phyloP scores from a whole-genome alignment of 768 basidiomycete genomes.

The Hericium alpestre region DNA sequence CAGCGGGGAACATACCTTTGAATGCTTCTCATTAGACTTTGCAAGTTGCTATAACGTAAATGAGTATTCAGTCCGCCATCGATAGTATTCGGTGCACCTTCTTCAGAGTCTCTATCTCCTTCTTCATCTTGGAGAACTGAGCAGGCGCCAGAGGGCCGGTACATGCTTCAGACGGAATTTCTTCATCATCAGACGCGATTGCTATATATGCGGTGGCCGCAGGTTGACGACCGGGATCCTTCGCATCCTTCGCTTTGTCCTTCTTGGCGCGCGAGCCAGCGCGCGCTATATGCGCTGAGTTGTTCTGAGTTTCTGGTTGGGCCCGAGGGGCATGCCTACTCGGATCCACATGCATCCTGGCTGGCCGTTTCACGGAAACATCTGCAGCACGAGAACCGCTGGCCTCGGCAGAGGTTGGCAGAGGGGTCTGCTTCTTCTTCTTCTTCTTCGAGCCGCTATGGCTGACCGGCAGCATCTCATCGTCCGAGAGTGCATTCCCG shows the following conservation, averaged over 20 bases:
- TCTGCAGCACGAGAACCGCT: not conserved
- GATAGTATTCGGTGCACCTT: slow-evolving; percentile 20
- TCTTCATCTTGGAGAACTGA: slow-evolving; percentile 45
- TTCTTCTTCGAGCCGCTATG: slow-evolving; percentile 8
- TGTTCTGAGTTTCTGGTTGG: not conserved
- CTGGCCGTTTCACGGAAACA: not conserved
- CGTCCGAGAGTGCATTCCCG: slow-evolving; percentile 4
- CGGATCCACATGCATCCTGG: not conserved
- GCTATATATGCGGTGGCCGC: not conserved
- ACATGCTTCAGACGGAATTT: slow-evolving; percentile 12
- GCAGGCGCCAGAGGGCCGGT: slow-evolving; percentile 30
- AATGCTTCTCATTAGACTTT: slow-evolving; percentile 43
- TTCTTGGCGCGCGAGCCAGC: not conserved
- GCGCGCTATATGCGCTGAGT: not conserved
- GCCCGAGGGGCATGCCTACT: not conserved
- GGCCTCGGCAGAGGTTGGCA: not conserved
- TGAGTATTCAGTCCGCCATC: slow-evolving; percentile 2
- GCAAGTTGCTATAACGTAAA: slow-evolving; percentile 25
- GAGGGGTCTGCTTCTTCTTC: slow-evolving; percentile 3
- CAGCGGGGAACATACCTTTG: slow-evolving; percentile 32
- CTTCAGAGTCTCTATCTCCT: slow-evolving; percentile 47
- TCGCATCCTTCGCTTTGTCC: not conserved
- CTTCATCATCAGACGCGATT: slow-evolving; percentile 5
- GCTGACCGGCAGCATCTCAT: slow-evolving; percentile 2
- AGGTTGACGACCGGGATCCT: not conserved